Base-by-base conservation (phyloP, 495 filamentous ascomycete species). In the Aspergillus sclerotiicarbonarius region DNA sequence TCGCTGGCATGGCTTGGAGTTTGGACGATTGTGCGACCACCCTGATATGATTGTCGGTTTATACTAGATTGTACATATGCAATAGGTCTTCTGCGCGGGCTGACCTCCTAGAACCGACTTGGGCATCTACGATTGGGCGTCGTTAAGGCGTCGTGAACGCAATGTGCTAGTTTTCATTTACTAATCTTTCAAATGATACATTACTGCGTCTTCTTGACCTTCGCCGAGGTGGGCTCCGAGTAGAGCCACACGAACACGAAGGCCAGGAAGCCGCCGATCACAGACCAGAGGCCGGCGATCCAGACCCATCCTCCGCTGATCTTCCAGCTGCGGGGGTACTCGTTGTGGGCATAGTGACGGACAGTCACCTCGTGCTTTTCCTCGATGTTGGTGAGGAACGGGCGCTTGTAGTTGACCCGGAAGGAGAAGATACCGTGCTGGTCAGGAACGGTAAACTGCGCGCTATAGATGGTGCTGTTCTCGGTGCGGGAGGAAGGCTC, bases 341-440 rank as follows among this genome's bases (percentile, higher is more conserved):
- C 94, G 66, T 98, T 85, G 78, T 98, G 94, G 8, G 94, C 94
- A 71, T 94, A 94, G 76, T 98, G 94, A 20, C 94, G 81, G 19
- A 98, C 90, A 0, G 93, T 94, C 21, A 98, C 92, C 31, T 91
- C 92, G 62, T 87, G 84, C 84, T 97, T 98, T 81, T 96, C 91
- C 66, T 97, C 94, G 51, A 98, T 70, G 68, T 85, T 87, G 68
- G 85, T 92, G 61, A 94, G 68, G 80, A 96, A 95, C 2, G 95
- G 92, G 4, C 94, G 87, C 78, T 92, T 93, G 81, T 97, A 96
- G 81, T 96, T 93, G 67, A 96, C 82, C 69, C 84, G 84, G 84
- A 98, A 96, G 67, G 93, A 91, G 81, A 97, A 98, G 71, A 98
- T 96, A 65, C 93, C 93, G 80, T 98, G 93, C 74, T 97, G 93